Percentiles rank a stretch among this genome's conserved stretches.
These are phyloP conservation scores for Penicillium sp. DNA, from an alignment of 2,329 filamentous ascomycete genomes.

Conservation along the genomic window DNA sequence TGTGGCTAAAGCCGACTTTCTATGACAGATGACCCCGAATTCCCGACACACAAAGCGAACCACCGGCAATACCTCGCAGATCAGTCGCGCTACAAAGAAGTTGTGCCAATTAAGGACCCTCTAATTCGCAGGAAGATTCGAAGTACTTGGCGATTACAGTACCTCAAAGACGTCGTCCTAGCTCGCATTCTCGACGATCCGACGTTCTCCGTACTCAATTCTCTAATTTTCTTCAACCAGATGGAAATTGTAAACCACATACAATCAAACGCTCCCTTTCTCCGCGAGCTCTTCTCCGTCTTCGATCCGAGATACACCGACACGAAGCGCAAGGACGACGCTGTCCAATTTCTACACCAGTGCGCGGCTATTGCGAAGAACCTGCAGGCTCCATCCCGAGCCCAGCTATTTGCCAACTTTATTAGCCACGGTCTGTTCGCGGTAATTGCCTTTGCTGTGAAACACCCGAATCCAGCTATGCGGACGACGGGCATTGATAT, in stretches of 20 bases:
- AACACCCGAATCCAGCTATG: constrained; percentile 79
- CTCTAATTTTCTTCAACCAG: constrained; percentile 98
- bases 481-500: constrained; percentile 93
- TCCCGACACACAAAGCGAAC: constrained; percentile 95
- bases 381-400: constrained; percentile 78
- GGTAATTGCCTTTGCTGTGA: constrained; percentile 89
- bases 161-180: constrained; percentile 97
- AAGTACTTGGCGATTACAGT: constrained; percentile 92
- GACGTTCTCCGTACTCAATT: constrained; percentile 96
- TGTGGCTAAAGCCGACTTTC: constrained; percentile 31
- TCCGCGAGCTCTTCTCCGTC: constrained; percentile 84
- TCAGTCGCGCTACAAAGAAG: constrained; percentile 90
- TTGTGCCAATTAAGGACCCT: constrained; percentile 85
- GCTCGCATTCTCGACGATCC: constrained; percentile 96
- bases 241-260: constrained; percentile 96
- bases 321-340: constrained; percentile 81
- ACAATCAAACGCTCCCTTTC: constrained; percentile 75
- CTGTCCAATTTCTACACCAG: constrained; percentile 94
- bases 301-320: constrained; percentile 68
- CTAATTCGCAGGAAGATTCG: constrained; percentile 87
- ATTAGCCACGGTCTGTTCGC: constrained; percentile 81
- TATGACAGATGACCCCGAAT: constrained; percentile 80
- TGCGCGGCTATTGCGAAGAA: constrained; percentile 95
- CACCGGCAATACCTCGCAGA: constrained; percentile 91
- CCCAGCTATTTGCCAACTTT: constrained; percentile 85